Evolutionary conservation across 495 filamentous ascomycete genomes (phyloP).

Genomic region (Podospora pseudoanserina): DNA sequence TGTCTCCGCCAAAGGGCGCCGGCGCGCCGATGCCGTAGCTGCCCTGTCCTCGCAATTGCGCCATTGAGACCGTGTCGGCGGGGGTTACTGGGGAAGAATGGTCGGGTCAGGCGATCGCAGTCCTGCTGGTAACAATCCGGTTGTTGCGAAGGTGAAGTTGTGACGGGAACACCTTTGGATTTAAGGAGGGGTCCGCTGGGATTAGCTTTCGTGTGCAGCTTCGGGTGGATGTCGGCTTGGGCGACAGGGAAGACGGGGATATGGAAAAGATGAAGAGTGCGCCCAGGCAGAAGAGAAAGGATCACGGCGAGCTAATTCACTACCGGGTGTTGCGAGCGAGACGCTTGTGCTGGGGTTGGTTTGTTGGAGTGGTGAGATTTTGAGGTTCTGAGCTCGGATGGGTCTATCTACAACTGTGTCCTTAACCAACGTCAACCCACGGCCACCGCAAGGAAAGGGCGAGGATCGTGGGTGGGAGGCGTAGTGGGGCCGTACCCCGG

Average conservation of each 20-base stretch:
- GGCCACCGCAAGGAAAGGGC: conserved; percentile 10
- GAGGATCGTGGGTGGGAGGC: conserved; percentile 12
- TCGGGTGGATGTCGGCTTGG: neutral
- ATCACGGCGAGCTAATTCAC: neutral
- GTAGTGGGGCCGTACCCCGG: conserved; percentile 17
- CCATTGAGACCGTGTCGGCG: conserved; percentile 53
- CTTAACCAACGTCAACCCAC: conserved; percentile 26
- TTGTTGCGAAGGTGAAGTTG: neutral
- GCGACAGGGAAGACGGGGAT: neutral
- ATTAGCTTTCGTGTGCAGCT: neutral
- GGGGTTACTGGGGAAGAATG: conserved; percentile 5
- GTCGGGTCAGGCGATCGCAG: conserved; percentile 16
- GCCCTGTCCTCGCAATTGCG: conserved; percentile 93
- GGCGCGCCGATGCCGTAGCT: conserved; percentile 87
- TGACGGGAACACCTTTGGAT: neutral
- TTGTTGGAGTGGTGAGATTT: conserved; percentile 9
- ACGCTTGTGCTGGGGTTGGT: neutral
- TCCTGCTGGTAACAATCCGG: conserved; percentile 27
- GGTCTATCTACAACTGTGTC: conserved; percentile 34
- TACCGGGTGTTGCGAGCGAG: neutral
- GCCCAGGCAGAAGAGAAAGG: neutral
- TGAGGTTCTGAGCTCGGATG: conserved; percentile 22
- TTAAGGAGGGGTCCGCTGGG: neutral
- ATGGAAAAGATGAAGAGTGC: neutral
- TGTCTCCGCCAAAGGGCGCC: conserved; percentile 60